Percentiles rank a stretch among this genome's conserved stretches.
phyloP scores from a whole-genome alignment of 257 asterid species.

The Mentha longifolia region DNA sequence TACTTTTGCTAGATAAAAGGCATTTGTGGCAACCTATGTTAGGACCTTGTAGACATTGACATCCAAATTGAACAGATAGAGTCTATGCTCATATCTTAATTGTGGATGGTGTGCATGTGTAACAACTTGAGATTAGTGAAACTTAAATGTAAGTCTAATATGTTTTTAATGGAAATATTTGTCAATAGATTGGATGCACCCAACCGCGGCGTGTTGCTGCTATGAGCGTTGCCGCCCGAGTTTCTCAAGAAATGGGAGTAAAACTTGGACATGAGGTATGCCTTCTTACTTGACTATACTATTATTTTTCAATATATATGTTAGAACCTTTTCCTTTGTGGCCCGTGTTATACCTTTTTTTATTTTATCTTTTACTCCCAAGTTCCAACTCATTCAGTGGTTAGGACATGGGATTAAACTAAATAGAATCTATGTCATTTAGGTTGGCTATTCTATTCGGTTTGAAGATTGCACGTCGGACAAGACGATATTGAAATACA shows the following conservation, averaged over 20 bases:
- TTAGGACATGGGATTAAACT: slow-evolving; percentile 29
- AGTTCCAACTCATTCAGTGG: slow-evolving; percentile 24
- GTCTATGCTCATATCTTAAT: not conserved
- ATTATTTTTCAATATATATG: not conserved
- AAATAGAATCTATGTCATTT: slow-evolving; percentile 16
- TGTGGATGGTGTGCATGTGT: slow-evolving; percentile 19
- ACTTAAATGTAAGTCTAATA: slow-evolving; percentile 7
- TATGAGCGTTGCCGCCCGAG: slow-evolving; percentile 99
- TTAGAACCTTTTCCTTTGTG: not conserved
- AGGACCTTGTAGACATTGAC: slow-evolving; percentile 9
- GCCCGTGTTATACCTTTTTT: slow-evolving; percentile 2
- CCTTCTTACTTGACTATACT: slow-evolving; percentile 25
- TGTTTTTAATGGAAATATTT: slow-evolving; percentile 18
- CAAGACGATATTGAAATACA: slow-evolving; percentile 80
- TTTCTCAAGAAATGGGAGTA: slow-evolving; percentile 98
- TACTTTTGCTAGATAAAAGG: slow-evolving; percentile 3
- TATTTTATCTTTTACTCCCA: slow-evolving; percentile 6
- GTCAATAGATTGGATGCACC: slow-evolving; percentile 86
- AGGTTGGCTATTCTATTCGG: slow-evolving; percentile 95
- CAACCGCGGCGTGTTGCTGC: slow-evolving; percentile 99
- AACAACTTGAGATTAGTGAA: not conserved
- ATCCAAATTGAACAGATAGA: slow-evolving; percentile 13
- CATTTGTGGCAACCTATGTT: slow-evolving; percentile 1
- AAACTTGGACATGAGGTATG: slow-evolving; percentile 98
- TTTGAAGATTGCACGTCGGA: slow-evolving; percentile 96